Evolutionary conservation across 2,329 filamentous ascomycete genomes (phyloP).

Genomic region (Calonectria leucothoes): DNA sequence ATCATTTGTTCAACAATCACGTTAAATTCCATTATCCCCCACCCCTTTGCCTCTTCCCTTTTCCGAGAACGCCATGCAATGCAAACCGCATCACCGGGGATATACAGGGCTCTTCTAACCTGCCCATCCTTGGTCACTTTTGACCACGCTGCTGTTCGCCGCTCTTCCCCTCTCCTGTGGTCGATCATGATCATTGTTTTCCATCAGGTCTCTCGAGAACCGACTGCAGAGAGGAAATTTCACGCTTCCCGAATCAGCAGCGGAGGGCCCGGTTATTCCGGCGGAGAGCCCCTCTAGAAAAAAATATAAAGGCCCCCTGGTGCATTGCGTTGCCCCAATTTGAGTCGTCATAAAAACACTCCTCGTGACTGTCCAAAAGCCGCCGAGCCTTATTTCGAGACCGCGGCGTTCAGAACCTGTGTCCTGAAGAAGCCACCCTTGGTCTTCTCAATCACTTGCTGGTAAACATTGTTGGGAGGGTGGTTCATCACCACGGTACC

Average conservation of each 20-base stretch:
- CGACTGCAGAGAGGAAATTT: constrained; percentile 18
- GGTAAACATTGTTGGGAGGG: constrained; percentile 97
- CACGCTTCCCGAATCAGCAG: constrained; percentile 24
- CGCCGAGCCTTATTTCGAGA: constrained; percentile 59
- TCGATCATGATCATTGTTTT: constrained; percentile 15
- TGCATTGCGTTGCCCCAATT: constrained; percentile 36
- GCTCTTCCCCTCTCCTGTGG: constrained; percentile 27
- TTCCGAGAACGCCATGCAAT: constrained; percentile 53
- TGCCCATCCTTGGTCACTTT: constrained; percentile 29
- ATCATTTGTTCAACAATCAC: constrained; percentile 45
- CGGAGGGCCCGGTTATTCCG: constrained; percentile 32
- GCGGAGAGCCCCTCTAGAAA: constrained; percentile 21
- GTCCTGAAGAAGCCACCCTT: constrained; percentile 99
- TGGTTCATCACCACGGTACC: constrained; percentile 99
- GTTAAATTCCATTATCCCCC: constrained; percentile 46
- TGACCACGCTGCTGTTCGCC: constrained; percentile 33
- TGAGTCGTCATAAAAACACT: constrained; percentile 38
- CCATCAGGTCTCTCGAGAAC: constrained; percentile 7
- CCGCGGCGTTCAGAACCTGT: constrained; percentile 84
- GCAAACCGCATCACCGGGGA: constrained; percentile 52
- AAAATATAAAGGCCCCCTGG: constrained; percentile 10
- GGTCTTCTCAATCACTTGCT: constrained; percentile 98
- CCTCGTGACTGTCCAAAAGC: constrained; percentile 21
- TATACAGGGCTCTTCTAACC: constrained; percentile 41
- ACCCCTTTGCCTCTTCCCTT: constrained; percentile 44